Evolutionary conservation across 768 basidiomycete genomes (phyloP).

Genomic region (Mycena rosella): DNA sequence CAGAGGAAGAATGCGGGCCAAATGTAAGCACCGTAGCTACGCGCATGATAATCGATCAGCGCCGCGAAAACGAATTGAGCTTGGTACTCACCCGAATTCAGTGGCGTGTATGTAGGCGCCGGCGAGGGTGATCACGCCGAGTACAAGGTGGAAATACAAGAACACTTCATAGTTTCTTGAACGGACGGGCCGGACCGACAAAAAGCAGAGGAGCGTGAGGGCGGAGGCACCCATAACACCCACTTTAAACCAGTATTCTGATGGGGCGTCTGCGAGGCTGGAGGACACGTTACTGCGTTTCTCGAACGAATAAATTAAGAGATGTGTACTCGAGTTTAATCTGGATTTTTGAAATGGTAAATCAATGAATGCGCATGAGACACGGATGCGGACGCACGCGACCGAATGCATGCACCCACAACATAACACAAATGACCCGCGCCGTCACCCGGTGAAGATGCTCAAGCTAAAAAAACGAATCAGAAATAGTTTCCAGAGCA

Average conservation of each 20-base stretch:
- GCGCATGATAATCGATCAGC: neutral
- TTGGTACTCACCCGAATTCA: slow-evolving; percentile 10
- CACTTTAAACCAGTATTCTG: slow-evolving; percentile 25
- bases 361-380: neutral
- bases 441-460: slow-evolving; percentile 54
- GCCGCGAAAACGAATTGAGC: neutral
- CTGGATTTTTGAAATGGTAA: neutral
- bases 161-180: slow-evolving; percentile 54
- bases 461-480: slow-evolving; percentile 43
- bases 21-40: slow-evolving; percentile 45
- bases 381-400: slow-evolving; percentile 36
- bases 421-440: slow-evolving; percentile 51
- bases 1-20: slow-evolving; percentile 56
- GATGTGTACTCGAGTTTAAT: neutral
- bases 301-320: neutral
- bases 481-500: neutral
- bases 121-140: slow-evolving; percentile 47
- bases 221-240: slow-evolving; percentile 42
- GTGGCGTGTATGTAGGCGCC: slow-evolving; percentile 45
- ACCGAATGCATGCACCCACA: slow-evolving; percentile 53
- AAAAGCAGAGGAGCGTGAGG: slow-evolving; percentile 47
- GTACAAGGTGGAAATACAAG: slow-evolving; percentile 51
- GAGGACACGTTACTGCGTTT: neutral
- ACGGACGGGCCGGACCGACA: slow-evolving; percentile 55
- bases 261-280: neutral